Conservation (phyloP, 768 basidiomycete species). For the Leccinum rimulosum region DNA sequence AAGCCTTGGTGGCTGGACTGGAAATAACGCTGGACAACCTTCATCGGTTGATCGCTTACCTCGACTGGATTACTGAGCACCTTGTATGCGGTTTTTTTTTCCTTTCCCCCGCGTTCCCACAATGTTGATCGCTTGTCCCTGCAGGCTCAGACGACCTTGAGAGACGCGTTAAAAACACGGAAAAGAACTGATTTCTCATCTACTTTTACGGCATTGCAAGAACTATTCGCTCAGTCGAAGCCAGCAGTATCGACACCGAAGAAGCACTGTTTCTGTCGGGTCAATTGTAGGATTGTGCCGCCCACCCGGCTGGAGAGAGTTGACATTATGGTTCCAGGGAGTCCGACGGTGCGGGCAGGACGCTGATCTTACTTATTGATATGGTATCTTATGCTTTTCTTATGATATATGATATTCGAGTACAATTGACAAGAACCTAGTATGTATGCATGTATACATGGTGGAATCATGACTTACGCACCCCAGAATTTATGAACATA, state of each 20-base stretch:
- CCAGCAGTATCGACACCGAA: slow-evolving; percentile 1
- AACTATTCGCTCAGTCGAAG: slow-evolving; percentile 21
- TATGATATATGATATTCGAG: slow-evolving; percentile 5
- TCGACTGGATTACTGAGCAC: slow-evolving; percentile 28
- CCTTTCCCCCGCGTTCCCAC: background rate
- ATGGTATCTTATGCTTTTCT: slow-evolving; percentile 11
- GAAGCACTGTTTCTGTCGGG: slow-evolving; percentile 9
- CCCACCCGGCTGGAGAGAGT: slow-evolving; percentile 10
- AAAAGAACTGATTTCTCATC: slow-evolving; percentile 14
- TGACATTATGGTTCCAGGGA: slow-evolving; percentile 20
- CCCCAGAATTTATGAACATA: background rate
- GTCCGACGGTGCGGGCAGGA: slow-evolving; percentile 17
- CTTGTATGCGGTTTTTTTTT: slow-evolving; percentile 16
- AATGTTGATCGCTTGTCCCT: slow-evolving; percentile 4
- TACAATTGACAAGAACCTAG: slow-evolving; percentile 13
- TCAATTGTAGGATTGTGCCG: background rate
- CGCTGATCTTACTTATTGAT: slow-evolving; percentile 13
- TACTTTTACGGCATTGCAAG: slow-evolving; percentile 17
- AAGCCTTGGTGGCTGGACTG: slow-evolving; percentile 18
- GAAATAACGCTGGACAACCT: slow-evolving; percentile 21
- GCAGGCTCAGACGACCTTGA: slow-evolving; percentile 20
- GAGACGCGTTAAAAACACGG: slow-evolving; percentile 7
- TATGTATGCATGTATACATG: slow-evolving; percentile 5
- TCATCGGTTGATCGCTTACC: slow-evolving; percentile 22
- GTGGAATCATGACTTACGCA: slow-evolving; percentile 2